A percentile compares a stretch with the other conserved stretches of the same genome.
Evolutionary conservation across 225 moss, liverwort and hornwort genomes (phyloP).

Genomic region (Marchantia polymorpha): DNA sequence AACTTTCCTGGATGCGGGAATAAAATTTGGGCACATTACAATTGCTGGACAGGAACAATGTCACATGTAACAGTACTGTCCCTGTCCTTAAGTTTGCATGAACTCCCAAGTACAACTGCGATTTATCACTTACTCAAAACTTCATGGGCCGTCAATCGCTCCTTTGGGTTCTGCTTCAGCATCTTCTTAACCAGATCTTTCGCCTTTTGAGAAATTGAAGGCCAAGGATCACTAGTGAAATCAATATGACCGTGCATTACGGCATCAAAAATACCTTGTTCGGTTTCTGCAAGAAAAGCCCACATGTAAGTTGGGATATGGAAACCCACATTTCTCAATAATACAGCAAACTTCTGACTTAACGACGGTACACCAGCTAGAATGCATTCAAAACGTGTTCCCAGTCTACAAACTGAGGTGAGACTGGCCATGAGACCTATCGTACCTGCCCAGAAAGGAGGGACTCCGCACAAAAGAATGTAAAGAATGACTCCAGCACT

Average conservation of each 20-base stretch:
- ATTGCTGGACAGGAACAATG: too few species aligned
- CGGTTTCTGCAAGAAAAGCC: slow-evolving; percentile 39
- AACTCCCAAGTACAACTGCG: neutral
- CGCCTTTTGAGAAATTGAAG: slow-evolving; percentile 47
- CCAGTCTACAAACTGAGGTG: neutral
- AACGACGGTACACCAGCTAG: too few species aligned
- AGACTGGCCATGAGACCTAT: neutral
- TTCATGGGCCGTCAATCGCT: slow-evolving; percentile 46
- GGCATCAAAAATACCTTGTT: slow-evolving; percentile 62
- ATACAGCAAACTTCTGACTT: too few species aligned
- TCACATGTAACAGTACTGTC: too few species aligned
- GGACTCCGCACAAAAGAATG: slow-evolving; percentile 57
- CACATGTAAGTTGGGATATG: neutral
- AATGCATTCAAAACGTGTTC: too few species aligned
- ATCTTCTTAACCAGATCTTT: slow-evolving; percentile 55
- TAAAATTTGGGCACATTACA: too few species aligned
- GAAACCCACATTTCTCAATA: neutral
- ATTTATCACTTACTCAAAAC: slow-evolving; percentile 42
- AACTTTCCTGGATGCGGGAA: neutral
- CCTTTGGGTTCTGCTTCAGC: slow-evolving; percentile 49
- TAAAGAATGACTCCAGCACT: slow-evolving; percentile 58
- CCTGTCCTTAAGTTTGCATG: neutral
- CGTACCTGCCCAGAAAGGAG: slow-evolving; percentile 60
- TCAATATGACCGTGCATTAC: slow-evolving; percentile 56
- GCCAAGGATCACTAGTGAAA: slow-evolving; percentile 58